Evolutionary conservation across 768 basidiomycete species (phyloP), one percentile per base, ranked within the genome.

Genomic region (Kwoniella europaea): DNA sequence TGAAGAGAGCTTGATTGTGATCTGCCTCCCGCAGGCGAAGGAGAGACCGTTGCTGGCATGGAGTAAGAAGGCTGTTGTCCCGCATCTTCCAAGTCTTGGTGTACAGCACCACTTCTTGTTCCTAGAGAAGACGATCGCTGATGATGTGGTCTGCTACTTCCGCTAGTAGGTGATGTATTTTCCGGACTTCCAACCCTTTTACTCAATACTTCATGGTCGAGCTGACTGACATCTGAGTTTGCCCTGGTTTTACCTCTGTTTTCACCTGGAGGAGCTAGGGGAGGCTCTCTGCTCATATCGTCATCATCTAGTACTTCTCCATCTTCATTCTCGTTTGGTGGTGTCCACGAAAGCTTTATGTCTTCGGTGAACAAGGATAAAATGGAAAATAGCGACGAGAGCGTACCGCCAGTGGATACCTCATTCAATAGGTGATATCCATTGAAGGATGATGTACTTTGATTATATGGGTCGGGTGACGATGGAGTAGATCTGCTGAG

Each of bases 381-480:
- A 82, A 99, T 99, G 6, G 94, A 98, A 85, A 99, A 99, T 52
- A 98, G 86, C 79, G 93, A 95, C 27, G 93, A 96, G 13, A 99
- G 86, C 0, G 94, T 99, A 20, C 97, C 97, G 4, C 97, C 96
- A 42, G 91, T 92, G 61, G 93, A 91, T 35, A 99, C 97, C 85
- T 98, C 94, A 80, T 98, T 99, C 50, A 99, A 87, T 7, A 98
- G 86, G 79, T 98, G 94, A 84, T 94, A 98, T 2, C 96, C 95
- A 73, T 97, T 96, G 88, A 92, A 91, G 63, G 92, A 90, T 78
- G 63, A 68, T 3, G 35, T n/a, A 2, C 44, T 53, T 9, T 24
- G 35, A n/a, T 53, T 53, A 67, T 64, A 68, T 10, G 72, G 73
- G 52, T 77, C 75, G 7, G 74, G 74, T 22, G 79, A 76, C 13